Conservation (phyloP, 441 rosid genomes). For the Euphorbia schlechtendalii region DNA sequence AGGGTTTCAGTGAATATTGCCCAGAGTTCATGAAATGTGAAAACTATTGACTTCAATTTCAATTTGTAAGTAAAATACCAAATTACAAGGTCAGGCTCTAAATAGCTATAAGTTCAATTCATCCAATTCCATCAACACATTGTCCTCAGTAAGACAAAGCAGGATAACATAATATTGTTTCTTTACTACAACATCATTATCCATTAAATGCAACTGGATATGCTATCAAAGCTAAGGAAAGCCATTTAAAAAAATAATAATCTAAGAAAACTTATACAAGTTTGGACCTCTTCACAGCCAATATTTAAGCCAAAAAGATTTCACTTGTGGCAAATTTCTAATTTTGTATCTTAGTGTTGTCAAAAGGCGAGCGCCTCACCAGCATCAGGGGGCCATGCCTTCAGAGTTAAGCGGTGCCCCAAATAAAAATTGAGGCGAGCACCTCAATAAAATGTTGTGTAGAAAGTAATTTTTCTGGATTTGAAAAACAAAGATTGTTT, state of each 20-base stretch:
- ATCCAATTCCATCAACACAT: neutral
- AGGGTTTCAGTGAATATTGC: neutral
- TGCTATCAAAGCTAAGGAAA: conserved; percentile 2
- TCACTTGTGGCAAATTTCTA: neutral
- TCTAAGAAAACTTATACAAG: neutral
- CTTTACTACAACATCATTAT: neutral
- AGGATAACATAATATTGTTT: neutral
- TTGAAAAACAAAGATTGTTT: too few species aligned
- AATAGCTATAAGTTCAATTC: too few species aligned
- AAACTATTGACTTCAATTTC: neutral
- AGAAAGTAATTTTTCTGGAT: too few species aligned
- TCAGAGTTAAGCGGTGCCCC: too few species aligned
- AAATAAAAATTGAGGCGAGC: too few species aligned
- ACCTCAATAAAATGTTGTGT: too few species aligned
- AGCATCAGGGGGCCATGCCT: too few species aligned
- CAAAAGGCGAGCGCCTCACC: too few species aligned
- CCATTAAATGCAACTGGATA: neutral
- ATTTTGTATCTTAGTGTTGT: neutral
- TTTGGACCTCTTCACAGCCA: neutral
- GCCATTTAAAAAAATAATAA: neutral
- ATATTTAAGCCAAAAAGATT: neutral
- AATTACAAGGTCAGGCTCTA: neutral
- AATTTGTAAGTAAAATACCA: neutral
- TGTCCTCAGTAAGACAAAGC: neutral
- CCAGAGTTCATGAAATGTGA: neutral